Evolutionary conservation across 768 basidiomycete species (phyloP), one percentile per base, ranked within the genome.

Genomic region (Botryobasidium botryosum): DNA sequence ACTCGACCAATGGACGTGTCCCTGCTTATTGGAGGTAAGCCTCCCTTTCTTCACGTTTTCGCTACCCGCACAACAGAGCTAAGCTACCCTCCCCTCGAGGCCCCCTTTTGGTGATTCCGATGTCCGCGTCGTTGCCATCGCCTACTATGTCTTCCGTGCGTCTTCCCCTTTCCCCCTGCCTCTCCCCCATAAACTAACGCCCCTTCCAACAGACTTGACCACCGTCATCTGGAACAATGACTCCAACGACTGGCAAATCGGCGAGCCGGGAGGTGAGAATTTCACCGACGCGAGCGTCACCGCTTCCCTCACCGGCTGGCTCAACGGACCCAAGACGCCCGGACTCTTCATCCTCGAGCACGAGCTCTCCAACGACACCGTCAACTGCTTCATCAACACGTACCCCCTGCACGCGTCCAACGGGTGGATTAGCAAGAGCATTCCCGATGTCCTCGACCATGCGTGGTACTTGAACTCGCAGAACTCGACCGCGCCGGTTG

Each of bases 201-300:
- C n/a, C n/a, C n/a, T n/a, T n/a, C n/a, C 94, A 50, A n/a, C n/a
- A n/a, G n/a, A n/a, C 8, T 48, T 66, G 33, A 51, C 52, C 36
- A 62, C 61, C n/a, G 57, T 62, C 40, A 45, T 57, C 13, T 66
- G 63, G 64, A 59, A 62, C 52, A 50, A 59, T 33, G 63, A 59
- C 47, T 46, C 51, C 29, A 35, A 39, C 21, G 56, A 57, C 35
- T 51, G 49, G 45, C 35, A 45, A 33, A 42, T 43, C 21, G 32
- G 55, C 20, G 48, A 56, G 35, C n/a, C n/a, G n/a, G n/a, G n/a
- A n/a, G n/a, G n/a, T n/a, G 62, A 57, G 43, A 60, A 56, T 40
- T 73, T 72, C 1, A 76, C 71, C 2, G 50, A 59, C 17, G 54
- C 68, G 6, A 56, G 56, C 18, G 69, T 87, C 51, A 60, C 68